Base-by-base conservation (phyloP, 345 rosid species). In the Eucalyptus melliodora region DNA sequence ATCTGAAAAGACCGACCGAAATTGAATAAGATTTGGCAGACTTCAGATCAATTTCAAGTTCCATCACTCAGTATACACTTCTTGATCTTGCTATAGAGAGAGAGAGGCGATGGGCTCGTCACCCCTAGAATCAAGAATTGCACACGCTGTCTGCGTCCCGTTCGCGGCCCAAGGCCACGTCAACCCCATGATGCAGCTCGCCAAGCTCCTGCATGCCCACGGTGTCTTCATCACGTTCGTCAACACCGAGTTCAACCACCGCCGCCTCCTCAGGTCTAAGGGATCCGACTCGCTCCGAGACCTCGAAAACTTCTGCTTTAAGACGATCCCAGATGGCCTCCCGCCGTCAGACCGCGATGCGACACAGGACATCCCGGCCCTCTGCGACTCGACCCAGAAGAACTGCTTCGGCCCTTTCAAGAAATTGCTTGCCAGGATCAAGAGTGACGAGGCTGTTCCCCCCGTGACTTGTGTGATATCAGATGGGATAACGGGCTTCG, bases 91-190 rank as follows among this genome's bases (percentile, higher is more conserved):
- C 40, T 7, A 37, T 15, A 65, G 37, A n/a, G 77, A 30, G 77
- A n/a, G 5, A 65, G 21, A 16, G 77, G 37, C 31, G 77, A n/a
- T 65, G 77, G 77, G 37, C 15, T 72, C 83, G 83, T 37, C 83
- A 3, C 14, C 83, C 45, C 83, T 10, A 37, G 83, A 72, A 37
- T 72, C 83, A 19, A 72, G 26, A 37, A 6, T 17, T 69, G 44
- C 83, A 72, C 83, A 72, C 69, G 94, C 92, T n/a, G 92, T 91
- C 27, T 91, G 92, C 49, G 49, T 93, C 45, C 94, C 95, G 7
- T 90, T 50, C 81, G 92, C 94, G 60, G 60, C 91, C 15, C 95
- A 93, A 87, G 93, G 95, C 83, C 95, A 92, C 89, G n/a, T 92
- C 34, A 92, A 83, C 89, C 92, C 95, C 51, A 44, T 92, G 92